Conservation (phyloP, 345 rosid species). For the Eucalyptus fibrosa region DNA sequence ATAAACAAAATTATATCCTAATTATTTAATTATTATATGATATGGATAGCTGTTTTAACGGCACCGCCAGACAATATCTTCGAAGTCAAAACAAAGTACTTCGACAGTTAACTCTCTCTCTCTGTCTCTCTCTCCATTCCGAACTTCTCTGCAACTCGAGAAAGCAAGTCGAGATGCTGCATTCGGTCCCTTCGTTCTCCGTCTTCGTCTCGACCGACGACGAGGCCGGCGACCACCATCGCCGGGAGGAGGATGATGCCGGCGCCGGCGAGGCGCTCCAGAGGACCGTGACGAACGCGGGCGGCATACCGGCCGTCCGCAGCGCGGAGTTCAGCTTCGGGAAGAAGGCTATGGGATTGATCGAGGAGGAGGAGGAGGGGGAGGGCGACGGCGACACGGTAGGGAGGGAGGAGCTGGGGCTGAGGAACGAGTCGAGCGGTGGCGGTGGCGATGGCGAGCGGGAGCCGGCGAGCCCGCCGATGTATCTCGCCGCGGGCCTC, state of each 20-base stretch:
- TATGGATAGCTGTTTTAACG: not conserved
- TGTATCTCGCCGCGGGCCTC: constrained; percentile 65
- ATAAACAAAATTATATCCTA: not conserved
- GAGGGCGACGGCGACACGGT: not conserved
- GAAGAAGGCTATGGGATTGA: constrained; percentile 13
- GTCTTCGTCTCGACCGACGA: constrained; percentile 15
- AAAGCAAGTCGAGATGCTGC: constrained; percentile 21
- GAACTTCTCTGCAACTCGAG: not conserved
- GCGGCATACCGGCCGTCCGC: constrained; percentile 5
- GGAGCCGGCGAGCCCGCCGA: constrained; percentile 41
- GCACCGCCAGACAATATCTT: not conserved
- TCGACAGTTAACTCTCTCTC: not conserved
- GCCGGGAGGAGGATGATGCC: not conserved
- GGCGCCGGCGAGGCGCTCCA: not conserved
- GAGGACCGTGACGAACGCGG: constrained; percentile 39
- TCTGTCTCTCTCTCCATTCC: not conserved
- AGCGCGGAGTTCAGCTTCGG: constrained; percentile 44
- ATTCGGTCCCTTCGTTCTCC: constrained; percentile 42
- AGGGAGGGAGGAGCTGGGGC: not conserved
- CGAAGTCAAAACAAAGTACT: not conserved
- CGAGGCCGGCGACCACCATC: not conserved
- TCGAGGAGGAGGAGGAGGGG: constrained; percentile 22
- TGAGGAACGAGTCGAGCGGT: not conserved
- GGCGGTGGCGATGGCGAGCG: constrained; percentile 8
- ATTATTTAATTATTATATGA: not conserved